Evolutionary conservation across 2,329 filamentous ascomycete genomes (phyloP), one percentile per base, ranked within the genome.

Genomic region (Venturia oleaginea): DNA sequence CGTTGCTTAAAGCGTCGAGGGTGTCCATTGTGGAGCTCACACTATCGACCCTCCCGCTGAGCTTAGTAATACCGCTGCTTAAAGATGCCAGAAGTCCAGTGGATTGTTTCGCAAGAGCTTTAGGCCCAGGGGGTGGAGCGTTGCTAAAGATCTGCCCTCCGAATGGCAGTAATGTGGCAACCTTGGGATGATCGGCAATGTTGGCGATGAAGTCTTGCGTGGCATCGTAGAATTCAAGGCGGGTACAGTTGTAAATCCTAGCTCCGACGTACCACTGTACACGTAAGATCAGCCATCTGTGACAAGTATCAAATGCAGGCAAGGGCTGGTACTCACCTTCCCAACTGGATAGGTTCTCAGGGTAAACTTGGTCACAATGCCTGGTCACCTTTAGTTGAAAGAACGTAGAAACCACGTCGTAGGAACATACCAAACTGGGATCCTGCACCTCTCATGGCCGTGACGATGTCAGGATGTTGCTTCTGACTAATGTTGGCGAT

Each of bases 351-450:
- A 64, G 1, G 72, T 69, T 61, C 71, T 69, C 51, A 74, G 64
- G 13, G 70, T 72, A 65, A 74, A 76, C 55, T 70, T 68, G 2
- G 75, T 75, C 15, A 75, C 70, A 62, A 76, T 75, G n/a, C 73
- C 73, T 74, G 61, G 55, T 42, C 37, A 27, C 65, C 10, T 72
- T 71, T 43, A 43, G 40, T 17, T 17, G 40, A 43, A 17, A 67
- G 51, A 37, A 6, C 10, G 27, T 51, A 24, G 66, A 22, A 54
- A 38, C 40, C 11, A 43, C 15, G 30, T 17, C 17, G 27, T 3
- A 54, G 17, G 22, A 27, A 43, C 67, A 46, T 61, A 69, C 74
- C 71, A 43, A 72, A 72, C 48, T 72, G 70, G 34, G 66, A 71
- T 27, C 71, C 72, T 59, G 70, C 70, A 15, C 71, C 69, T 62